These are phyloP conservation scores for Lasiodiplodia gonubiensis DNA, from an alignment of 2,329 filamentous ascomycete genomes.

Conservation along the genomic window DNA sequence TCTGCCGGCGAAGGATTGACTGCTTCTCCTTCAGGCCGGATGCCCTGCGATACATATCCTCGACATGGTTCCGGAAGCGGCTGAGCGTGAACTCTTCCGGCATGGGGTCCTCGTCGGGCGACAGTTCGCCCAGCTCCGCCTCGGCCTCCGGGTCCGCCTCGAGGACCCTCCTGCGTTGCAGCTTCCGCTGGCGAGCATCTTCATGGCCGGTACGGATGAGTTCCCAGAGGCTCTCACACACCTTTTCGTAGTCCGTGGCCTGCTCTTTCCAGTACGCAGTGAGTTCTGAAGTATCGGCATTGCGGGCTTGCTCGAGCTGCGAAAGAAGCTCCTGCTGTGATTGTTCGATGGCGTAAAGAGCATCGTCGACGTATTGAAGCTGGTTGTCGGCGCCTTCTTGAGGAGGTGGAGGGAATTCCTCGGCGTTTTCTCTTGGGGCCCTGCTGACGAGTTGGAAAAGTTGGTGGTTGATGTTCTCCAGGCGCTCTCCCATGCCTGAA, in stretches of 20 bases:
- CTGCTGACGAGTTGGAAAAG: constrained; percentile 57
- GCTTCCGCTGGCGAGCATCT: constrained; percentile 47
- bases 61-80: constrained; percentile 79
- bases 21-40: constrained; percentile 85
- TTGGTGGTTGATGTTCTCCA: constrained; percentile 64
- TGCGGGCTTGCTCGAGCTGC: constrained; percentile 18
- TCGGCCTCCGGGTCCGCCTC: constrained; percentile 60
- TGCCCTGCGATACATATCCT: constrained; percentile 78
- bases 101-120: constrained; percentile 66
- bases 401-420: constrained; percentile 51
- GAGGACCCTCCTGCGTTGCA: constrained; percentile 41
- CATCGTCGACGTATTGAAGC: constrained; percentile 69
- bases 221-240: constrained; percentile 55
- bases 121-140: constrained; percentile 65
- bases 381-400: constrained; percentile 70
- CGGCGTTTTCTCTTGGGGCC: constrained; percentile 57
- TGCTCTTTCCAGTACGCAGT: constrained; percentile 29
- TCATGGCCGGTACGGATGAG: constrained; percentile 54
- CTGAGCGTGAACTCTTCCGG: constrained; percentile 71
- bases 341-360: constrained; percentile 54
- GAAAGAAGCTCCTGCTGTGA: constrained; percentile 16
- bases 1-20: constrained; percentile 84
- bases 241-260: constrained; percentile 34
- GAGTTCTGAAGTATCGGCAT: constrained; percentile 30
- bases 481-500: constrained; percentile 46